Conservation (phyloP, 768 basidiomycete genomes). For the Leccinum broughii region DNA sequence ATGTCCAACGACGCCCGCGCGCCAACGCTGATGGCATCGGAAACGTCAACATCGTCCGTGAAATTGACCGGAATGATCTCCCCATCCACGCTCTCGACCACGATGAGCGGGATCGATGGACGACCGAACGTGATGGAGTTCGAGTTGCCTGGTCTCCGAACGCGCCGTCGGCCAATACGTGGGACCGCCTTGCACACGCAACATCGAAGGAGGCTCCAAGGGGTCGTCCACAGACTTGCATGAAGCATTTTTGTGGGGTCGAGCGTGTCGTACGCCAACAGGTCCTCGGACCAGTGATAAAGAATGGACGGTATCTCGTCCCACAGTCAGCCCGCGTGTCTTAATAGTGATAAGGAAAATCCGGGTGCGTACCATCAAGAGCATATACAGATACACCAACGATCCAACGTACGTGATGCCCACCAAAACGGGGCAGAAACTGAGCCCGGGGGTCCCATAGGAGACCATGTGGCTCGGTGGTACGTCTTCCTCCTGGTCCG, state of each 20-base stretch:
- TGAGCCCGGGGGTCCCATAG: slow-evolving; percentile 15
- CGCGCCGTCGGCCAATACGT: neutral
- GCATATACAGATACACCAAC: slow-evolving; percentile 21
- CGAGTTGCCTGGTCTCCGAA: neutral
- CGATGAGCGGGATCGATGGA: slow-evolving; percentile 15
- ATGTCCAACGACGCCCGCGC: neutral
- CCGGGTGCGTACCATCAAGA: slow-evolving; percentile 21
- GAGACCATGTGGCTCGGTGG: slow-evolving; percentile 1
- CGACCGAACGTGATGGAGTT: neutral
- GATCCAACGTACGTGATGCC: slow-evolving; percentile 17
- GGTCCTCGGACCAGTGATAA: slow-evolving; percentile 24
- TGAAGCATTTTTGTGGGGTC: neutral
- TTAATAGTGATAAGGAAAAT: neutral
- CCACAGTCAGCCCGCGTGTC: slow-evolving; percentile 1
- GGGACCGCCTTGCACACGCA: neutral
- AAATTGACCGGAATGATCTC: slow-evolving; percentile 10
- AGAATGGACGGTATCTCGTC: slow-evolving; percentile 20
- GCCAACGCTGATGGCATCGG: neutral
- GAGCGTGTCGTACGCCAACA: slow-evolving; percentile 13
- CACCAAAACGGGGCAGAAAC: slow-evolving; percentile 23
- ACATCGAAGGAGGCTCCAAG: slow-evolving; percentile 7
- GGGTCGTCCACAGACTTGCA: slow-evolving; percentile 7
- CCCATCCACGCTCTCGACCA: slow-evolving; percentile 18
- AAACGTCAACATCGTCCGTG: neutral
- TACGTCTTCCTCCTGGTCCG: slow-evolving; percentile 1